These are phyloP conservation scores for Phoma sp. DNA, from an alignment of 2,329 filamentous ascomycete genomes.

Conservation along the genomic window DNA sequence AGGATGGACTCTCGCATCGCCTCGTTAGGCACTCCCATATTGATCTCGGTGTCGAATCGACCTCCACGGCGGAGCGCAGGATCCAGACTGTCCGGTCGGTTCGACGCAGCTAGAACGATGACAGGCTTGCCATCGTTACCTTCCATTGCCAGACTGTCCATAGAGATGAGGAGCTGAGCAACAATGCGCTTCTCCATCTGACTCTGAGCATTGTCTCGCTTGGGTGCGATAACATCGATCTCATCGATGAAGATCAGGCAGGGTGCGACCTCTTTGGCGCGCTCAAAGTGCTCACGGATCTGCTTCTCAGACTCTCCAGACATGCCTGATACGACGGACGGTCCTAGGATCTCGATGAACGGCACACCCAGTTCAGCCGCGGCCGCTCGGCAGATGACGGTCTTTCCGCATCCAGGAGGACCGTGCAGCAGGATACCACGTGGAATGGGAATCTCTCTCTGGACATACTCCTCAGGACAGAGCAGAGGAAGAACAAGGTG, in stretches of 20 bases:
- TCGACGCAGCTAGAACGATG: constrained; percentile 90
- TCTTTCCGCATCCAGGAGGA: constrained; percentile 86
- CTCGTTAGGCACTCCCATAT: constrained; percentile 86
- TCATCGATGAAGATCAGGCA: constrained; percentile 93
- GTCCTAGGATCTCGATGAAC: constrained; percentile 82
- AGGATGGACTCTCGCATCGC: constrained; percentile 79
- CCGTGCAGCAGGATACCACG: constrained; percentile 81
- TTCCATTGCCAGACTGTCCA: constrained; percentile 78
- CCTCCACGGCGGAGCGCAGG: constrained; percentile 76
- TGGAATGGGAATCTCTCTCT: constrained; percentile 72
- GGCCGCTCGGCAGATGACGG: constrained; percentile 80
- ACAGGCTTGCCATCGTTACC: constrained; percentile 79
- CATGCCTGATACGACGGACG: constrained; percentile 84
- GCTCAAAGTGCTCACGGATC: constrained; percentile 83
- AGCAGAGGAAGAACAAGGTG: constrained; percentile 77
- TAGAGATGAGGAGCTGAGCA: constrained; percentile 81
- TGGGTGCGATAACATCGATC: constrained; percentile 89
- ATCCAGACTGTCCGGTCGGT: constrained; percentile 85
- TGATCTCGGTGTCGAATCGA: constrained; percentile 83
- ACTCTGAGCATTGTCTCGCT: constrained; percentile 80
- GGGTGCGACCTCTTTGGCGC: constrained; percentile 83
- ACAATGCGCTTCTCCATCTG: constrained; percentile 92
- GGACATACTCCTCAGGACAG: constrained; percentile 69
- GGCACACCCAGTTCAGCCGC: constrained; percentile 78
- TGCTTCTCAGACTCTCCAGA: constrained; percentile 90